Base-by-base conservation (phyloP, 768 basidiomycete genomes). In the Phaeotremella skinneri region DNA sequence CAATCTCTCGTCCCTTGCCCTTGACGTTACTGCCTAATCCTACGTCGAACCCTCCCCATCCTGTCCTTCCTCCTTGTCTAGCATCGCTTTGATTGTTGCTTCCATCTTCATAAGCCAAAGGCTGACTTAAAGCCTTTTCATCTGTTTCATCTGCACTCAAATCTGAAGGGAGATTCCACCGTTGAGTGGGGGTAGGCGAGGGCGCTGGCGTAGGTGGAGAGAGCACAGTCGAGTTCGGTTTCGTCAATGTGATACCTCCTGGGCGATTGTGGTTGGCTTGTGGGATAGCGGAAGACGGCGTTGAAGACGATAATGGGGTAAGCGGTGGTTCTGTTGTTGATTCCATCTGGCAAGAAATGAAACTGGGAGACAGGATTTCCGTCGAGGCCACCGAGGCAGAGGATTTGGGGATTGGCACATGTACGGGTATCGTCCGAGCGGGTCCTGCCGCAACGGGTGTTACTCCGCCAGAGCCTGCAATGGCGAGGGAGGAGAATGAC, bases 141-240 rank as follows among this genome's bases (percentile, higher is more conserved):
- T 9, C n/a, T 39, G 9, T n/a, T 9, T 39, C n/a, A 9, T 39
- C 37, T 9, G 9, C 11, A 45, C 43, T 45, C 11, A 45, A 7
- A 45, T 45, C 43, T 6, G 43, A 7, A 7, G 43, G 43, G 13
- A 45, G 43, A 21, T 7, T 45, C 43, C 43, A 45, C 21, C 43
- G 13, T 45, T 45, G 43, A 45, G 43, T 20, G 6, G 43, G 43
- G 6, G 43, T 45, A 7, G 43, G 43, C 23, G 43, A 45, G 7
- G 43, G 43, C 21, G 43, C 43, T 9, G 43, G 43, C 21, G 43
- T 45, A 13, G 43, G 43, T 13, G 43, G 43, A 14, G 43, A 45
- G 6, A 45, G 21, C 7, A 45, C 43, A 7, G 43, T 45, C 11
- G 11, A 13, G 21, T 45, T 45, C 7, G 43, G 43, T 11, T 45